Conservation (phyloP, 371 early-diverging fungal genomes). For the Blastocladiella emersonii region DNA sequence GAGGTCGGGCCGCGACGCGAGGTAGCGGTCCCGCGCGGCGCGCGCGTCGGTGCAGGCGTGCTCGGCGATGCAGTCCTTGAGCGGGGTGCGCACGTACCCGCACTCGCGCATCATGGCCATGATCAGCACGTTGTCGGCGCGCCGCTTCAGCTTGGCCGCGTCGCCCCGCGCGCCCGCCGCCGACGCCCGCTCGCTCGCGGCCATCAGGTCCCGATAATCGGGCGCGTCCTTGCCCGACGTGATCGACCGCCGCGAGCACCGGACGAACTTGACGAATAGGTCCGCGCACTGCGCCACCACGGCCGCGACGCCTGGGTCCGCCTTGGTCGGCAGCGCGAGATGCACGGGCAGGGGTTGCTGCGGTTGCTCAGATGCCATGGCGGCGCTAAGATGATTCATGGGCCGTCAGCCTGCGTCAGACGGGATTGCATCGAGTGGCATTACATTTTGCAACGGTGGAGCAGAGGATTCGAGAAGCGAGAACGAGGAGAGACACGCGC, state of each 20-base stretch:
- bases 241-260: not conserved
- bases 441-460: too few species aligned
- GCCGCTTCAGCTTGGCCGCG: not conserved
- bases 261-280: not conserved
- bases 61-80: not conserved
- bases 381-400: too few species aligned
- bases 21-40: not conserved
- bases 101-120: conserved; percentile 4
- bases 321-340: not conserved
- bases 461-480: too few species aligned
- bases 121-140: conserved; percentile 5
- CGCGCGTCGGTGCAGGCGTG: not conserved
- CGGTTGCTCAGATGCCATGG: too few species aligned
- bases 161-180: not conserved
- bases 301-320: not conserved
- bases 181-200: not conserved
- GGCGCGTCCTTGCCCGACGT: not conserved
- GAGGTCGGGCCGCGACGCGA: not conserved
- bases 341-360: not conserved
- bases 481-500: too few species aligned
- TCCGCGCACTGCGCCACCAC: not conserved
- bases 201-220: not conserved
- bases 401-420: too few species aligned
- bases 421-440: too few species aligned
- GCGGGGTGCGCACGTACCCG: conserved; percentile 3